phyloP scores from a whole-genome alignment of 257 asterid species.

The Ophiorrhiza pumila region DNA sequence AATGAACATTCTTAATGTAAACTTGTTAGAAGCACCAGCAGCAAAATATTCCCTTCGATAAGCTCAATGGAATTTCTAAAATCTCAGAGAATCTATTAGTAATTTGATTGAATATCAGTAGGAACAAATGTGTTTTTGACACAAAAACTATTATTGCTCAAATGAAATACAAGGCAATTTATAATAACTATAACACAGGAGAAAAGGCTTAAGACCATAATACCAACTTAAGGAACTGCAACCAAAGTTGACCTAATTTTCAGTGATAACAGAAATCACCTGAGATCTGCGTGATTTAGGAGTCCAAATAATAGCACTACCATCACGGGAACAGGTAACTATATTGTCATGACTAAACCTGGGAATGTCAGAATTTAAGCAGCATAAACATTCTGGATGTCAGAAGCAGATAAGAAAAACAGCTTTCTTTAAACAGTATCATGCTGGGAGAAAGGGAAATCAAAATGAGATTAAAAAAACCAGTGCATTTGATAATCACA shows the following conservation, averaged over 20 bases:
- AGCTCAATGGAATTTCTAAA: neutral
- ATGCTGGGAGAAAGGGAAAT: conserved; percentile 9
- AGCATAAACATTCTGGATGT: conserved; percentile 20
- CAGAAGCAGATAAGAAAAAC: neutral
- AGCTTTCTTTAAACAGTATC: neutral
- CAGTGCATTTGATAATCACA: conserved; percentile 28
- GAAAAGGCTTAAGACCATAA: neutral
- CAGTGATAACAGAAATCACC: conserved; percentile 47
- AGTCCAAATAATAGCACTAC: conserved; percentile 98
- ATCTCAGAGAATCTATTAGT: too few species aligned
- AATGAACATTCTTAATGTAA: neutral
- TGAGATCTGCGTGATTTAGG: conserved; percentile 78
- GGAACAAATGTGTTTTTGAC: too few species aligned
- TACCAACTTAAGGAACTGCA: neutral
- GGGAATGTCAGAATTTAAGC: conserved; percentile 26
- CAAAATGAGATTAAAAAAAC: conserved; percentile 11
- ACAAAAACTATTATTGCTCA: too few species aligned
- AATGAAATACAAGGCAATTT: too few species aligned
- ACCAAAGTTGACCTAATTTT: neutral
- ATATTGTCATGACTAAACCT: conserved; percentile 86
- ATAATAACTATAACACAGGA: too few species aligned
- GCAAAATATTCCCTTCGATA: neutral
- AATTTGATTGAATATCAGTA: too few species aligned
- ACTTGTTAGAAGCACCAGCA: neutral
- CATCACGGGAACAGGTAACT: conserved; percentile 97